phyloP scores from a whole-genome alignment of 1,284 basidiomycete genomes.

The Sutorius eximius region DNA sequence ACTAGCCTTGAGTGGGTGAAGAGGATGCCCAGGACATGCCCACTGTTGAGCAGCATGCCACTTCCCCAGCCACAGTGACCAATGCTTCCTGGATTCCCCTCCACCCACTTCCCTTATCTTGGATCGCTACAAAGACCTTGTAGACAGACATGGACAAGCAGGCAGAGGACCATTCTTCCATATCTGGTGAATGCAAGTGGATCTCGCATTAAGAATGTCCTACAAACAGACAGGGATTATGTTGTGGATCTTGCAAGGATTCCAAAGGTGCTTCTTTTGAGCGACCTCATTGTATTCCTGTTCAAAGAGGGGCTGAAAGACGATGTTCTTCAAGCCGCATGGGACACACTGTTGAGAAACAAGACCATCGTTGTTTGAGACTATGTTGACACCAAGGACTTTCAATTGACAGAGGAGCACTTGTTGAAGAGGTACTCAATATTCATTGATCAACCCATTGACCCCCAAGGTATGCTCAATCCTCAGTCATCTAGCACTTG shows the following conservation, averaged over 20 bases:
- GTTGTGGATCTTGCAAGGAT: not conserved
- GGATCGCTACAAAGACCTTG: not conserved
- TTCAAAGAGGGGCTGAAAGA: not conserved
- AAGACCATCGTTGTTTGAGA: not conserved
- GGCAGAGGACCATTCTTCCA: not conserved
- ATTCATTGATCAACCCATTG: not conserved
- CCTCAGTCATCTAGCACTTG: rapidly evolving
- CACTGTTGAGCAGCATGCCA: too few relatives aligned
- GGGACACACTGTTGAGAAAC: not conserved
- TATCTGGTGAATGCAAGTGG: not conserved
- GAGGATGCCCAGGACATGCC: too few relatives aligned
- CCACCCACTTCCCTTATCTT: not conserved
- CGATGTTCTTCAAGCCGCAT: not conserved
- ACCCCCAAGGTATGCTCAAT: not conserved
- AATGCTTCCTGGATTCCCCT: too few relatives aligned
- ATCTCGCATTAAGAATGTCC: not conserved
- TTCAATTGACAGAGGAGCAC: not conserved
- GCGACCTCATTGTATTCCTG: not conserved
- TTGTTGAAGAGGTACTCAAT: not conserved
- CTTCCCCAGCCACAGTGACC: too few relatives aligned
- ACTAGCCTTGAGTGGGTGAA: too few relatives aligned
- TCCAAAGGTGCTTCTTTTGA: not conserved
- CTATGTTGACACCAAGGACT: not conserved
- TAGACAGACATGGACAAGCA: not conserved
- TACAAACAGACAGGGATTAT: not conserved